A percentile compares a stretch with the other conserved stretches of the same genome.
These are phyloP conservation scores for Pichia sp. DNA, from an alignment of 1,139 yeast genomes.

Conservation along the genomic window DNA sequence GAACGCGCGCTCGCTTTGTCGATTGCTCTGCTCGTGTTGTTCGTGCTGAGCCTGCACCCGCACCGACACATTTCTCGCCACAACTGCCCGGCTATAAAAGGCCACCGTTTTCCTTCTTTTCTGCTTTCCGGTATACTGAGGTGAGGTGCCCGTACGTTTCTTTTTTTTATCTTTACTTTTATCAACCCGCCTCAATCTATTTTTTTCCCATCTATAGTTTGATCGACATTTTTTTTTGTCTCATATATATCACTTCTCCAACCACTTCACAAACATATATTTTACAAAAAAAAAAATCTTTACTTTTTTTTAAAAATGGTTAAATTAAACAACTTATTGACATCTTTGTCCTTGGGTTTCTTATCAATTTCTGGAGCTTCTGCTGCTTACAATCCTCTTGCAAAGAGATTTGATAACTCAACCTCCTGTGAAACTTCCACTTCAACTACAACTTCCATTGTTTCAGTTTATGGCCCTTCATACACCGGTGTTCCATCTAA, in stretches of 20 bases:
- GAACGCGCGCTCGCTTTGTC: no score
- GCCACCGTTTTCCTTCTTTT: no score
- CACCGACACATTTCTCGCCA: no score
- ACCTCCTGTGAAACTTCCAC: constrained; percentile 8
- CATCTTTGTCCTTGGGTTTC: constrained; percentile 4
- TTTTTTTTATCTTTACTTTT: neutral
- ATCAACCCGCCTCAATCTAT: constrained; percentile 13
- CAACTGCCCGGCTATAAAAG: no score
- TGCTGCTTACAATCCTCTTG: constrained; percentile 3
- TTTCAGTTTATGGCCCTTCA: constrained; percentile 13
- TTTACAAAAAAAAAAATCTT: no score
- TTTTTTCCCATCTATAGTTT: constrained; percentile 10
- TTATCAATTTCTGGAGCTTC: constrained; percentile 6
- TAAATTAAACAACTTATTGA: constrained; percentile 7
- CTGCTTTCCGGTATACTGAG: neutral
- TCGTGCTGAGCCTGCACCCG: no score
- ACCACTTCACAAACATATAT: no score
- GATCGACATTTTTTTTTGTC: no score
- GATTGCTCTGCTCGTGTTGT: no score
- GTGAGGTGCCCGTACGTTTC: no score
- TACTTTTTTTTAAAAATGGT: no score
- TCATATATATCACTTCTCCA: constrained; percentile 4
- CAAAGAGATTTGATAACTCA: constrained; percentile 9
- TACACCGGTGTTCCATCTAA: constrained; percentile 12
- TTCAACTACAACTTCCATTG: constrained; percentile 6